These are phyloP conservation scores for Parathielavia hyrcaniae DNA, from an alignment of 495 filamentous ascomycete genomes.

Conservation along the genomic window DNA sequence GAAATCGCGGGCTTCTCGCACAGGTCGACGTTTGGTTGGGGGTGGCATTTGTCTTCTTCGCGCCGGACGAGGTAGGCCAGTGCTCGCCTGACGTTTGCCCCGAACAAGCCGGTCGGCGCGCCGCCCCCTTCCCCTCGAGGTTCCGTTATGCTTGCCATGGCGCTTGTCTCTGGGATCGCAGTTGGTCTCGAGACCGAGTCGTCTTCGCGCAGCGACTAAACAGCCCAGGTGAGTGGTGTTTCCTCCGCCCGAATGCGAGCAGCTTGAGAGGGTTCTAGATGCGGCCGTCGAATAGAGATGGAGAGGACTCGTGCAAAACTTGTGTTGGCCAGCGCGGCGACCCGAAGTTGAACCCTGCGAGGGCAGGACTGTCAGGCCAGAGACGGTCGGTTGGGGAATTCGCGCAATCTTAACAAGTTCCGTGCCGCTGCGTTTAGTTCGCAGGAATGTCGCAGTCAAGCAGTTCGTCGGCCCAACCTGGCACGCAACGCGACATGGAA, in stretches of 20 bases:
- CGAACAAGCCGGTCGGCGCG: not conserved
- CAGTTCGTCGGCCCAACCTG: no score
- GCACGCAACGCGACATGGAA: no score
- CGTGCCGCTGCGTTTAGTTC: no score
- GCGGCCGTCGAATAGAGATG: no score
- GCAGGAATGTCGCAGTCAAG: no score
- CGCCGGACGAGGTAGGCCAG: constrained; percentile 13
- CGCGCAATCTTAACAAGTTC: no score
- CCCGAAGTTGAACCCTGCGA: no score
- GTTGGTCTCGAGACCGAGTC: not conserved
- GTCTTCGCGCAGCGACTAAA: not conserved
- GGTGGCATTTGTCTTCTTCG: constrained; percentile 16
- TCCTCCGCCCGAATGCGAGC: not conserved
- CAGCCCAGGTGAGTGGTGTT: not conserved
- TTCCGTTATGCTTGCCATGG: constrained; percentile 12
- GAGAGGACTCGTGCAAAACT: no score
- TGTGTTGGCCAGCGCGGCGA: not conserved
- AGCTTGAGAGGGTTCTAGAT: no score
- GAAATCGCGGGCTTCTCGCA: constrained; percentile 31
- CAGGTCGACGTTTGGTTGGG: constrained; percentile 16
- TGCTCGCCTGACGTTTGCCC: constrained; percentile 16
- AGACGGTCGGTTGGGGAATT: no score
- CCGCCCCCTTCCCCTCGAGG: not conserved
- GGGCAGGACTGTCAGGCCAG: no score
- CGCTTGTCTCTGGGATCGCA: not conserved